Base-by-base conservation (phyloP, 352 stramenopile genomes). In the Pythium vanterpoolii region DNA sequence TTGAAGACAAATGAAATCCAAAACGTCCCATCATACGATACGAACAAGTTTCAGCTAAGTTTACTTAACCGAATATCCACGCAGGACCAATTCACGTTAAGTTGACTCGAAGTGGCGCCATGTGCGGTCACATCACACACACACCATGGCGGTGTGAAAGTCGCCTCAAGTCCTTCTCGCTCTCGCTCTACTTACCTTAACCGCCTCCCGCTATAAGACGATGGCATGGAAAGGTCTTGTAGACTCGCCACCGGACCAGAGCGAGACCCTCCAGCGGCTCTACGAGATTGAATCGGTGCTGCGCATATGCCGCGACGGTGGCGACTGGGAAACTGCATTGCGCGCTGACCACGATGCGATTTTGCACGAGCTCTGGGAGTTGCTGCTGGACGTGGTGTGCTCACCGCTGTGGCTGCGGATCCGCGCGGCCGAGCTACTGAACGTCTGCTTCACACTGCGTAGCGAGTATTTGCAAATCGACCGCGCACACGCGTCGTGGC, bases 371-470 rank as follows among this genome's bases (percentile, higher is more conserved):
- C 73, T 91, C 31, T 89, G 79, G 82, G 58, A 61, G 46, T 56
- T 91, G 13, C 57, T 91, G 44, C 67, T 89, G 19, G 79, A 91
- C 62, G 82, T 86, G 6, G 74, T 91, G 19, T 86, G 74, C 69
- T 72, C 82, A n/a, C 76, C 82, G 14, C 71, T 91, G 30, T 75
- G 62, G 68, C 68, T 89, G 30, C 82, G 79, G 3, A 65, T 91
- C 36, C 77, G 74, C 21, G 82, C 79, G 0, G 79, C 77, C 0
- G 77, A 79, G 43, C 65, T 91, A 47, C 72, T 91, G 14, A 72
- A 64, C 49, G 73, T 73, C 0, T 87, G 68, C 55, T 87, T 75
- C 51, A 52, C 64, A 16, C 42, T 69, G 33, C 68, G 47, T 13
- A 60, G 51, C 9, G 62, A 69, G 19, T 66, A 68, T 19, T 40